Conservation (phyloP, 768 basidiomycete species). For the Suillus subaureus region DNA sequence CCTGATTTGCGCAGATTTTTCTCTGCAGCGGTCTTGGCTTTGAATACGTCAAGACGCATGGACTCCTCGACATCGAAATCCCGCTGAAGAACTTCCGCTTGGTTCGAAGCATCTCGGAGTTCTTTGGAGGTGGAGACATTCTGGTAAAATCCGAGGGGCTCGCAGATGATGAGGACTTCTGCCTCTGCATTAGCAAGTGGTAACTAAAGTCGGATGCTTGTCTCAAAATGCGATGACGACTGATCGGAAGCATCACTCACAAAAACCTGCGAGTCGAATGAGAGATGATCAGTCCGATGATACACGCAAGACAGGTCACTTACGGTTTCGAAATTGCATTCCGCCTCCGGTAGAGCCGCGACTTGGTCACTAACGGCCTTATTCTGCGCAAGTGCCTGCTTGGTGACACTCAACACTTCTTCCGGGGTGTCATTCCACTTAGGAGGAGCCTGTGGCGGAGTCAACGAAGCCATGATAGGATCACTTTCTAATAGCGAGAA, state of each 20-base stretch:
- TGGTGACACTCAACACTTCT: slow-evolving; percentile 57
- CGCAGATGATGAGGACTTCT: slow-evolving; percentile 48
- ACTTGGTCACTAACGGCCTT: slow-evolving; percentile 59
- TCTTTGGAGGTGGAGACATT: slow-evolving; percentile 76
- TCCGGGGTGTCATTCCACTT: slow-evolving; percentile 67
- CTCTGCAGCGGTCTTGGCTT: slow-evolving; percentile 69
- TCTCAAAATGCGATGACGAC: slow-evolving; percentile 22
- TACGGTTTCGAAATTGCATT: slow-evolving; percentile 70
- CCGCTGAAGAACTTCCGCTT: slow-evolving; percentile 68
- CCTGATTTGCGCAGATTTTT: slow-evolving; percentile 67
- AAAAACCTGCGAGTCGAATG: slow-evolving; percentile 55
- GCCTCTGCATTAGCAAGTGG: slow-evolving; percentile 65
- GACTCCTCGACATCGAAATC: slow-evolving; percentile 76
- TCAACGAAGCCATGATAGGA: slow-evolving; percentile 46
- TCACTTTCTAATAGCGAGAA: slow-evolving; percentile 5
- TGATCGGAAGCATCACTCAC: slow-evolving; percentile 48
- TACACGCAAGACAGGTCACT: slow-evolving; percentile 25
- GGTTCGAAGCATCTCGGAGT: slow-evolving; percentile 78
- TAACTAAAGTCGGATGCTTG: slow-evolving; percentile 39
- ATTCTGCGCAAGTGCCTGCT: slow-evolving; percentile 59
- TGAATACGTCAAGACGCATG: slow-evolving; percentile 82
- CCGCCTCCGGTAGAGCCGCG: slow-evolving; percentile 54
- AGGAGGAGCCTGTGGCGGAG: slow-evolving; percentile 67
- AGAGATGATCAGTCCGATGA: slow-evolving; percentile 1
- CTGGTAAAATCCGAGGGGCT: slow-evolving; percentile 78